These are phyloP conservation scores for Candida pseudocylindracea DNA, from an alignment of 1,139 yeast genomes.

Conservation along the genomic window DNA sequence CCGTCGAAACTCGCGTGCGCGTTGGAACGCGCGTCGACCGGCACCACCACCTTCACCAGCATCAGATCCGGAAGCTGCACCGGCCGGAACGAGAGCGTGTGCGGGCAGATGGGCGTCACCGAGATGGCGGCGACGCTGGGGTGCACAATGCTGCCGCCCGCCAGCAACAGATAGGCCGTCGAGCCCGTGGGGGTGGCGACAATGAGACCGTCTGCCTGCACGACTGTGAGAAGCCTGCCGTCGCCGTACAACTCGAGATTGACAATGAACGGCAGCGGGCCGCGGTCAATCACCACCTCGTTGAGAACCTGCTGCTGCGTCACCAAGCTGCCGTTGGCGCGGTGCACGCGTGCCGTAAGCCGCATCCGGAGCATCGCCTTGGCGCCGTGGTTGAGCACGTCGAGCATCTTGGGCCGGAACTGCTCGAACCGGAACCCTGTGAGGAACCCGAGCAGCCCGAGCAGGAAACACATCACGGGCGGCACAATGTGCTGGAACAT, in stretches of 20 bases:
- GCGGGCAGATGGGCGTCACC: constrained; percentile 87
- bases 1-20: constrained; percentile 94
- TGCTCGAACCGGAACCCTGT: constrained; percentile 60
- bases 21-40: constrained; percentile 42
- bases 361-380: constrained; percentile 67
- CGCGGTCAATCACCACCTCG: constrained; percentile 70
- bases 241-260: constrained; percentile 71
- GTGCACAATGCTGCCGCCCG: constrained; percentile 80
- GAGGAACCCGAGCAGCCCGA: constrained; percentile 66
- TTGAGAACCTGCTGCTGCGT: constrained; percentile 66
- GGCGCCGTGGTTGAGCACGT: constrained; percentile 45
- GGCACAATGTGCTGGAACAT: constrained; percentile 68
- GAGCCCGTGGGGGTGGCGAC: constrained; percentile 87
- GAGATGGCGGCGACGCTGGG: constrained; percentile 80
- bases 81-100: constrained; percentile 73
- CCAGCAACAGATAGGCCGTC: constrained; percentile 75
- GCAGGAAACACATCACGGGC: constrained; percentile 64
- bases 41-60: constrained; percentile 56
- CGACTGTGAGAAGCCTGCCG: constrained; percentile 56
- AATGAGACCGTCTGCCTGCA: constrained; percentile 79
- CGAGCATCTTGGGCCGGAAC: constrained; percentile 30
- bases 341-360: constrained; percentile 45
- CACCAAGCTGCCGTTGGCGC: constrained; percentile 31
- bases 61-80: constrained; percentile 72
- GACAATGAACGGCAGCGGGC: constrained; percentile 75